These are phyloP conservation scores for Fusarium sacchari DNA, from an alignment of 2,329 filamentous ascomycete species.

Conservation along the genomic window DNA sequence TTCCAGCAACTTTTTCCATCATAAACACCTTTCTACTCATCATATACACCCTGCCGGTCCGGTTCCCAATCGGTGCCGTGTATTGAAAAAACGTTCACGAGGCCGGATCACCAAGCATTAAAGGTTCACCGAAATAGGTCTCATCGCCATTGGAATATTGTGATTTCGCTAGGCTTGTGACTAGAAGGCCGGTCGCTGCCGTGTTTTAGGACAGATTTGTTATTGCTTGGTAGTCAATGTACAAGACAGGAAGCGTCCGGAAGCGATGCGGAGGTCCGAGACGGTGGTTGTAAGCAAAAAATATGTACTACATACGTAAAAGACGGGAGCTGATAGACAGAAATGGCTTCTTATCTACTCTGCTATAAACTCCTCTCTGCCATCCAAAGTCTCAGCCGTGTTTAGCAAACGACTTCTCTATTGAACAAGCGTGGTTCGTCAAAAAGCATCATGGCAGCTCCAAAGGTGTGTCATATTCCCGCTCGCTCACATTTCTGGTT, in stretches of 20 bases:
- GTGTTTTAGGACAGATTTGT: slow-evolving; percentile 27
- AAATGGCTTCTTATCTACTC: background rate
- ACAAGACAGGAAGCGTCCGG: slow-evolving; percentile 20
- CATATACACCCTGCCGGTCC: slow-evolving; percentile 33
- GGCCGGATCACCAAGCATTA: slow-evolving; percentile 17
- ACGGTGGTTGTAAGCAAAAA: slow-evolving; percentile 19
- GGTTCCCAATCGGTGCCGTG: slow-evolving; percentile 29
- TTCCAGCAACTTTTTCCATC: background rate
- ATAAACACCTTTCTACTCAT: slow-evolving; percentile 21
- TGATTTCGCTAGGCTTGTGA: background rate
- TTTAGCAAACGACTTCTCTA: slow-evolving; percentile 8
- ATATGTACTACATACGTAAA: background rate
- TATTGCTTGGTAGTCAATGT: slow-evolving; percentile 23
- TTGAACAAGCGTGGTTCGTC: background rate
- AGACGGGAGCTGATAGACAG: slow-evolving; percentile 15
- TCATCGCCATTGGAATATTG: slow-evolving; percentile 7
- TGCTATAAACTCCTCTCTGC: slow-evolving; percentile 9
- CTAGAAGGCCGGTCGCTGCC: slow-evolving; percentile 11
- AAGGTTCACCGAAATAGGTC: slow-evolving; percentile 9
- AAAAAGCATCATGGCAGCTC: slow-evolving; percentile 31
- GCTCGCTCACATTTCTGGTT: slow-evolving; percentile 2
- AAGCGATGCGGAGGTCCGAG: slow-evolving; percentile 17
- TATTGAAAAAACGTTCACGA: background rate
- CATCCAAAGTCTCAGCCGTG: slow-evolving; percentile 3
- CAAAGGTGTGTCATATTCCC: slow-evolving; percentile 32